Conservation (phyloP, 2,329 filamentous ascomycete species). For the Ambrosiella beaveri region DNA sequence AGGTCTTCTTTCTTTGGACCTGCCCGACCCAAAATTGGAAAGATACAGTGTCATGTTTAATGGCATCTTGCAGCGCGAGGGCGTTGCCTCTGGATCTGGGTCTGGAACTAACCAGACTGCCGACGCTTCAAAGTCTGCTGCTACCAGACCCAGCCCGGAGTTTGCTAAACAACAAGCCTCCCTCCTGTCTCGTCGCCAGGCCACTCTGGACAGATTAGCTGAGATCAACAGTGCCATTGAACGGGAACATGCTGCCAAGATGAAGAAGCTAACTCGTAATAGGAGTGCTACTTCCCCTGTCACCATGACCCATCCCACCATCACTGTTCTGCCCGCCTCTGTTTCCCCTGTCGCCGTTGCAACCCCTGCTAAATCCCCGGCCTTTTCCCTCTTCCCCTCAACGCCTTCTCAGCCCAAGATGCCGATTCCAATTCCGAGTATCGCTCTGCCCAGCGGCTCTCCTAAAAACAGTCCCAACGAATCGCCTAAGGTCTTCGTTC, state of each 20-base stretch:
- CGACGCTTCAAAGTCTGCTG: neutral
- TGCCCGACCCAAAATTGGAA: constrained; percentile 66
- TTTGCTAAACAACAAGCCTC: constrained; percentile 19
- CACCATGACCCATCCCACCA: constrained; percentile 1
- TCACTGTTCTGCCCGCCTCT: constrained; percentile 1
- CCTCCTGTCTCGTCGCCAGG: constrained; percentile 40
- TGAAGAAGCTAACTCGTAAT: constrained; percentile 3
- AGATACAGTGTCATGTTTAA: constrained; percentile 91
- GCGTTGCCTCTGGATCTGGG: neutral
- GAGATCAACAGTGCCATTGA: constrained; percentile 27
- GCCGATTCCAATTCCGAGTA: constrained; percentile 6
- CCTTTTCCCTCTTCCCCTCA: constrained; percentile 29
- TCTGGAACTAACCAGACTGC: neutral
- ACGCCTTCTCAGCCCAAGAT: constrained; percentile 16
- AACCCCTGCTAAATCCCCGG: constrained; percentile 22
- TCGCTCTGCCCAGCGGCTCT: neutral
- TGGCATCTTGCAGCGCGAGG: constrained; percentile 40
- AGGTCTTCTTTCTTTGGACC: constrained; percentile 52
- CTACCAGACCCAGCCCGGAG: neutral
- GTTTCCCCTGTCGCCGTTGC: neutral
- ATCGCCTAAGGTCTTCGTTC: neutral
- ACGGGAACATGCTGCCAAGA: constrained; percentile 9
- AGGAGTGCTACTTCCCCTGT: constrained; percentile 11
- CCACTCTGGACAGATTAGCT: constrained; percentile 39
- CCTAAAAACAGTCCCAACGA: neutral